Evolutionary conservation across 2,329 filamentous ascomycete genomes (phyloP), one percentile per base, ranked within the genome.

Genomic region (Laburnicola sp.): DNA sequence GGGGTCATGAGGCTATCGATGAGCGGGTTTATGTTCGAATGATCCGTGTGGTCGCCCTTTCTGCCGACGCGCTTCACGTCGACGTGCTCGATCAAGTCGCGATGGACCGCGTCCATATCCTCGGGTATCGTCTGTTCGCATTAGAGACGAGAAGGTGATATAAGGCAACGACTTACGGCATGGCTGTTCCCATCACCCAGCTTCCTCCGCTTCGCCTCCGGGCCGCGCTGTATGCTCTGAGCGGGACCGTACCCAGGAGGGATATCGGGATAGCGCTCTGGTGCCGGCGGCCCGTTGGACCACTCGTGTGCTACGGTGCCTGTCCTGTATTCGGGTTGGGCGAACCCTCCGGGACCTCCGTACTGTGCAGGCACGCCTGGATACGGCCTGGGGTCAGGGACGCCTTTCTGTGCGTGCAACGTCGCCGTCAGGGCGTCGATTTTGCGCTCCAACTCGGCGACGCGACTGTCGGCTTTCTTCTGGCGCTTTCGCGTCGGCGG

Each of bases 381-480:
- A 41, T 59, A 56, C 11, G 67, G 60, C 27, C 58, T 56, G 16
- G 60, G 38, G 3, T 65, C 62, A 1, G 64, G 59, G 1, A 26
- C 49, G 10, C 45, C 62, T 53, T 72, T 72, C 56, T 76, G 74
- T 27, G 88, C 84, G 39, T 90, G 86, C 58, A 96, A 70, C 31
- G 85, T 91, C 5, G 90, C 89, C 6, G 89, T 96, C 68, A 96
- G 71, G 6, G 88, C 89, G 76, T 96, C 91, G 57, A 96, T 93
- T 77, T 95, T 95, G 78, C 87, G 91, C 78, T 96, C 91, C 45
- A 97, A 79, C 76, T 96, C 91, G 6, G 91, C 88, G 9, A 97
- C 91, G 45, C 91, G 82, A 59, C 85, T 93, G 70, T 96, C 92
- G 47, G 89, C 91, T 79, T 96, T 96, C 78, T 93, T 96, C 76